phyloP scores from a whole-genome alignment of 2,329 filamentous ascomycete species.

The Penicillium occitanis region DNA sequence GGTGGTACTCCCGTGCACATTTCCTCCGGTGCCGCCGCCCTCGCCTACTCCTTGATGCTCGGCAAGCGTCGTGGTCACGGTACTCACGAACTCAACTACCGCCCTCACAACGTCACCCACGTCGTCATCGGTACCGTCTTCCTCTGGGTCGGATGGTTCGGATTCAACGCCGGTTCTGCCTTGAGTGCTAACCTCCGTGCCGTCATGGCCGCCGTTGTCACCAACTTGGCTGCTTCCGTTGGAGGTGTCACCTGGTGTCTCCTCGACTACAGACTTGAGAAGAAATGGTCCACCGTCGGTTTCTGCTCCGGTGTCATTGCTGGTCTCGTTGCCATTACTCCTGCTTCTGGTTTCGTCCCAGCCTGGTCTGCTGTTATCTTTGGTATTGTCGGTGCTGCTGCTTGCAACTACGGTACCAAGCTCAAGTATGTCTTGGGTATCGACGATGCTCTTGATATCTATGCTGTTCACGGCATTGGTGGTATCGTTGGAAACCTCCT shows the following conservation, averaged over 20 bases:
- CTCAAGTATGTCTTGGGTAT: slow-evolving; percentile 79
- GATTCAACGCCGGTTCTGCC: slow-evolving; percentile 87
- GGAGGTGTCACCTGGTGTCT: slow-evolving; percentile 88
- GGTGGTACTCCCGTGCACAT: slow-evolving; percentile 91
- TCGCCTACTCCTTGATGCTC: slow-evolving; percentile 89
- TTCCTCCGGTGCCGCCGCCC: slow-evolving; percentile 74
- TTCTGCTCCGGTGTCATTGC: slow-evolving; percentile 91
- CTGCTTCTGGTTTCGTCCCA: slow-evolving; percentile 81
- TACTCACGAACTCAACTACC: slow-evolving; percentile 85
- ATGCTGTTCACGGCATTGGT: slow-evolving; percentile 77
- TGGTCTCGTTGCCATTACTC: slow-evolving; percentile 83
- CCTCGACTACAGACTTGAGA: slow-evolving; percentile 82
- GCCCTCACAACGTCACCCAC: slow-evolving; percentile 88
- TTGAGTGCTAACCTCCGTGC: slow-evolving; percentile 78
- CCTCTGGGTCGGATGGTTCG: slow-evolving; percentile 94
- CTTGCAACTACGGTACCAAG: slow-evolving; percentile 88
- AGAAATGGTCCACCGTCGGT: slow-evolving; percentile 89
- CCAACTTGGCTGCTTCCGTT: slow-evolving; percentile 78
- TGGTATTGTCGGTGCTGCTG: slow-evolving; percentile 70
- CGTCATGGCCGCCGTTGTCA: slow-evolving; percentile 82
- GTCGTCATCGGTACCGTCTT: slow-evolving; percentile 92
- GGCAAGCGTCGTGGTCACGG: slow-evolving; percentile 82
- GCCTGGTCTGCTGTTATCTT: slow-evolving; percentile 81
- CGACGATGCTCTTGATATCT: slow-evolving; percentile 86
- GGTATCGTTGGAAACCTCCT: slow-evolving; percentile 76